Evolutionary conservation across 1,284 basidiomycete species (phyloP).

Genomic region (Rhodotorula glutinis): DNA sequence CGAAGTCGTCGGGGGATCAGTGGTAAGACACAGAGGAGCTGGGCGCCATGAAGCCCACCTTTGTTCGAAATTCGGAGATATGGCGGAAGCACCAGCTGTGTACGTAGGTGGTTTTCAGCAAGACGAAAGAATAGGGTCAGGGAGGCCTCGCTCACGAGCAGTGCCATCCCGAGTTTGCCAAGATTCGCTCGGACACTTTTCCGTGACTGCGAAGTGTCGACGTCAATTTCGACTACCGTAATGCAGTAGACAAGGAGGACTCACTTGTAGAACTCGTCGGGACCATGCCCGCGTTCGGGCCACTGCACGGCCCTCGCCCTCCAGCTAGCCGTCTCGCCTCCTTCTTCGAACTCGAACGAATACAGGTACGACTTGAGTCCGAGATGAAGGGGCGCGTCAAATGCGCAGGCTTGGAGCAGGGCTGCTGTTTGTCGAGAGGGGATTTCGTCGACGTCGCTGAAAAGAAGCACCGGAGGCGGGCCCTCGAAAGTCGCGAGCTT

Average conservation of each 20-base stretch:
- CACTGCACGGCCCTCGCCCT: constrained; percentile 35
- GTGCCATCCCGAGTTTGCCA: constrained; percentile 61
- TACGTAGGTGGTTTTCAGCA: constrained; percentile 21
- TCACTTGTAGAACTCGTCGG: constrained; percentile 30
- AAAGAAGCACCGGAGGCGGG: constrained; percentile 58
- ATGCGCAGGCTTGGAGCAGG: constrained; percentile 61
- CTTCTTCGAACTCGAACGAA: constrained; percentile 58
- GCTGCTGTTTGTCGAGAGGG: constrained; percentile 58
- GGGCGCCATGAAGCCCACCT: constrained; percentile 41
- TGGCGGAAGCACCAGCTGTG: constrained; percentile 63
- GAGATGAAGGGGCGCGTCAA: constrained; percentile 60
- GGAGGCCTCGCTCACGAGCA: constrained; percentile 46
- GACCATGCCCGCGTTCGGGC: constrained; percentile 21
- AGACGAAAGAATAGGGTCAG: constrained; percentile 52
- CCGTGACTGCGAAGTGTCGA: constrained; percentile 53
- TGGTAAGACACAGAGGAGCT: neutral
- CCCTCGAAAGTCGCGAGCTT: constrained; percentile 44
- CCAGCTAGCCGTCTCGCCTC: constrained; percentile 36
- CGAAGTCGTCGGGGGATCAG: neutral
- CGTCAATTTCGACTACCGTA: too few relatives aligned
- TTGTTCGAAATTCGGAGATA: constrained; percentile 60
- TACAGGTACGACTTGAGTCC: constrained; percentile 65
- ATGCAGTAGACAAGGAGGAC: neutral
- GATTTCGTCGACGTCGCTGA: constrained; percentile 69
- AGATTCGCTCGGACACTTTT: constrained; percentile 55